Conservation (phyloP, 164 flowering plant species). For the Vitis cinerea region DNA sequence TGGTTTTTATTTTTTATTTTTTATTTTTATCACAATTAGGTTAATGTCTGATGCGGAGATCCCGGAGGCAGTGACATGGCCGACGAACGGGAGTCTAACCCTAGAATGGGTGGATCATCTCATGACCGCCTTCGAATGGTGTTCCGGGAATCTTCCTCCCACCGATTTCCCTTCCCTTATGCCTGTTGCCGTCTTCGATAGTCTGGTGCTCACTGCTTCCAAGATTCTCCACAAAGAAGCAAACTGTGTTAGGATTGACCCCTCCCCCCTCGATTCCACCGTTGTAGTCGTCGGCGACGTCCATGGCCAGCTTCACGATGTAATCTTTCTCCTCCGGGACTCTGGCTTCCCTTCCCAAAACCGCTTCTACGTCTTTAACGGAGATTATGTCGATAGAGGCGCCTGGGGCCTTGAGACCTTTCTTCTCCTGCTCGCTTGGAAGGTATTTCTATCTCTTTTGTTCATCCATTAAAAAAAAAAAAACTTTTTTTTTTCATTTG, state of each 20-base stretch:
- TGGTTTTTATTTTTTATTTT: no score
- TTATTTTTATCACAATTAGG: no score
- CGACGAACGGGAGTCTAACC: slow-evolving; percentile 43
- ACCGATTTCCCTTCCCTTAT: slow-evolving; percentile 62
- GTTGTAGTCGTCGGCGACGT: slow-evolving; percentile 93
- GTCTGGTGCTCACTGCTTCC: slow-evolving; percentile 64
- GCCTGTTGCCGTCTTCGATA: slow-evolving; percentile 69
- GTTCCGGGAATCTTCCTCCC: slow-evolving; percentile 60
- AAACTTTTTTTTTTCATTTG: not conserved
- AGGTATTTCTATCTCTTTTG: slow-evolving; percentile 37
- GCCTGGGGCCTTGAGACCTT: slow-evolving; percentile 98
- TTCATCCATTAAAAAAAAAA: no score
- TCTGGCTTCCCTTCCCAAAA: slow-evolving; percentile 74
- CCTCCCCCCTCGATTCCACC: slow-evolving; percentile 21
- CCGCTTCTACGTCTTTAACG: slow-evolving; percentile 82
- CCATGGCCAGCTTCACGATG: slow-evolving; percentile 91
- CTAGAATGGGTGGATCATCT: slow-evolving; percentile 61
- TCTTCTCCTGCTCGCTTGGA: slow-evolving; percentile 80
- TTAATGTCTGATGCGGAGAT: no score
- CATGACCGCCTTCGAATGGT: slow-evolving; percentile 67
- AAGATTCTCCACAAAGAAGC: slow-evolving; percentile 89
- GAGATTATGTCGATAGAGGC: slow-evolving; percentile 96
- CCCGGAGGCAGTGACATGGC: slow-evolving; percentile 44
- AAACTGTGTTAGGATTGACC: slow-evolving; percentile 66
- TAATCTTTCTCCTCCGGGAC: slow-evolving; percentile 50